phyloP scores from a whole-genome alignment of 805 yeast species.

The Naumovozyma castellii region DNA sequence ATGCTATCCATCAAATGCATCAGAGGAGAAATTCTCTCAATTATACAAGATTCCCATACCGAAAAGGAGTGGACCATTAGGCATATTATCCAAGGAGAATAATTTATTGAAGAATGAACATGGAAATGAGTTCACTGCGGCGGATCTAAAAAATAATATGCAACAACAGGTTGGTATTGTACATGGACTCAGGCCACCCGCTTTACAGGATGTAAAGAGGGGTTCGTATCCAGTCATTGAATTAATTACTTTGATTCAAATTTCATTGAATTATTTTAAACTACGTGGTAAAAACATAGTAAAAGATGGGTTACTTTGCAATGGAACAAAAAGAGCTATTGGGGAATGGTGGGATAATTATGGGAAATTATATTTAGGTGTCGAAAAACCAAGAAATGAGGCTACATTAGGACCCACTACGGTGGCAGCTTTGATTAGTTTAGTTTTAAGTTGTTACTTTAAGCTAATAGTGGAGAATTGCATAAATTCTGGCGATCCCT shows the following conservation, averaged over 20 bases:
- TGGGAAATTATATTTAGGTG: conserved; percentile 38
- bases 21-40: conserved; percentile 73
- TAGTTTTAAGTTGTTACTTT: conserved; percentile 55
- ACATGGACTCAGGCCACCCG: not conserved
- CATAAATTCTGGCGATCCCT: conserved; percentile 70
- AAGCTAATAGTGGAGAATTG: conserved; percentile 53
- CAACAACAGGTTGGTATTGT: not conserved
- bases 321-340: conserved; percentile 65
- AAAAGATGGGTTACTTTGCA: conserved; percentile 82
- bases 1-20: conserved; percentile 65
- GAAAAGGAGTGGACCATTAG: not conserved
- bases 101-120: not conserved
- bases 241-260: conserved; percentile 65
- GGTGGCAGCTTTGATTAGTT: conserved; percentile 71
- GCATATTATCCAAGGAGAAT: no score
- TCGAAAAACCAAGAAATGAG: conserved; percentile 33
- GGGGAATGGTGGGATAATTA: conserved; percentile 73
- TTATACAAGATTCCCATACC: conserved; percentile 49
- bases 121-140: not conserved
- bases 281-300: conserved; percentile 48
- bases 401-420: conserved; percentile 56
- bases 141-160: not conserved
- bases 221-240: conserved; percentile 56
- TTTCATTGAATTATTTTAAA: conserved; percentile 67
- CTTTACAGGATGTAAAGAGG: not conserved